Base-by-base conservation (phyloP, 1,284 basidiomycete species). In the Schizophyllum amplum region DNA sequence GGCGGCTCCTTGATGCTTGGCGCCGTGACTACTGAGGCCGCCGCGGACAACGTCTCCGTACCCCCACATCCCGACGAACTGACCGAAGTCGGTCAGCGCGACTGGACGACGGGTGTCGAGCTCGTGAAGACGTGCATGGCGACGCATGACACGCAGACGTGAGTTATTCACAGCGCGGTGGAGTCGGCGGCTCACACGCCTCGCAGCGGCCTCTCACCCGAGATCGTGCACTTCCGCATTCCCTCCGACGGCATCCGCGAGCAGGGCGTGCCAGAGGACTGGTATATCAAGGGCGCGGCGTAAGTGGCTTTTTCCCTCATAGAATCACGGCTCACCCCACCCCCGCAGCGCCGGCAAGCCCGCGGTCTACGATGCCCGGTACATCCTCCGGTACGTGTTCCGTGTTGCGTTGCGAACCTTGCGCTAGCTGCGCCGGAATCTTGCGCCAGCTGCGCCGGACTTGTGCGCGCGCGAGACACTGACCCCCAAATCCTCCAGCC, bases 1-100 rank as follows among this genome's bases (percentile, higher is more conserved):
- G 94, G 89, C 33, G 94, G 94, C 4, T 90, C 90, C 1, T 81
- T 98, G 63, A 87, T 98, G 79, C 81, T 98, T 5, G 94, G 95
- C 21, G 89, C 94, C 13, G 89, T 88, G 1, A 86, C 84, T 26
- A 80, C 85, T 0, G 82, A 83, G 9, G 75, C 83, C 0, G 60
- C 77, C 27, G 66, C 67, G 2, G 66, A 74, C 1, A 69, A 68
- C 1, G 78, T 86, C 4, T 83, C 82, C 4, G 67, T 86, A 24
- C 87, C 86, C 1, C 88, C 87, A 0, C 73, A 72, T n/a, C 67
- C 72, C 6, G 69, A 72, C 2, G 78, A 87, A 61, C 75, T 92
- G 5, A 75, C 83, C 1, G 68, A 72, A 22, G 67, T 71, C 25
- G 86, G 84, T 13, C 74, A 75, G 63, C 81, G 90, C 23, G 93